Percentiles rank a stretch among this genome's conserved stretches.
phyloP scores from a whole-genome alignment of 2,329 filamentous ascomycete species.

The Cercospora citrullina region DNA sequence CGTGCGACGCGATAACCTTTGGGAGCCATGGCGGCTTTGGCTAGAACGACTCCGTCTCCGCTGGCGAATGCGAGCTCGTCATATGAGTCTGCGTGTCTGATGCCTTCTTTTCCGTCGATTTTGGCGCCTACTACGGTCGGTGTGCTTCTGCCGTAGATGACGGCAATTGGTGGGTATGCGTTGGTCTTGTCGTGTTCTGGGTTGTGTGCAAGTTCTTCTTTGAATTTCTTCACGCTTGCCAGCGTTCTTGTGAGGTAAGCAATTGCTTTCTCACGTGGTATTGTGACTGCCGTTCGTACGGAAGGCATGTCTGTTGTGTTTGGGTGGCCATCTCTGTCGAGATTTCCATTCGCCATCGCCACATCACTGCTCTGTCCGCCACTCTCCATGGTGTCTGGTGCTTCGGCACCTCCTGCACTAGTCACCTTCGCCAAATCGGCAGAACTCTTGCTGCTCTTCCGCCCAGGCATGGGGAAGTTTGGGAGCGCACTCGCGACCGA shows the following conservation, averaged over 20 bases:
- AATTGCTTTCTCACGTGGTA: conserved; percentile 56
- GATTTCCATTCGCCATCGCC: conserved; percentile 46
- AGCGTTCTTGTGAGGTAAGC: conserved; percentile 76
- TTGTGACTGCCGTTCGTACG: conserved; percentile 49
- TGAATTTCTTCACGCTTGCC: conserved; percentile 70
- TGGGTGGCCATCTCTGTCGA: conserved; percentile 22
- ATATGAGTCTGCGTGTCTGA: conserved; percentile 74
- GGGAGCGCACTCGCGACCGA: conserved; percentile 51
- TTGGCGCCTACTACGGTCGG: conserved; percentile 82
- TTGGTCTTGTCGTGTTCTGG: conserved; percentile 64
- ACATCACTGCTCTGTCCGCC: conserved; percentile 34
- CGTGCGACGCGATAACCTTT: conserved; percentile 72
- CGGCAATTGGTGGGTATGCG: conserved; percentile 74
- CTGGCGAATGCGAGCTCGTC: conserved; percentile 83
- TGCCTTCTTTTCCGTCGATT: conserved; percentile 70
- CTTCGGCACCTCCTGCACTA: conserved; percentile 31
- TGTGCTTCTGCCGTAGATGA: conserved; percentile 83
- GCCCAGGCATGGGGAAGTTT: conserved; percentile 29
- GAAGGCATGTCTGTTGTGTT: conserved; percentile 24
- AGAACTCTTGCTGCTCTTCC: conserved; percentile 31
- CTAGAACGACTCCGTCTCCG: conserved; percentile 86
- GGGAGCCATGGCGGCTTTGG: conserved; percentile 81
- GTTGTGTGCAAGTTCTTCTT: conserved; percentile 67
- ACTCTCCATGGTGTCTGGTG: conserved; percentile 26
- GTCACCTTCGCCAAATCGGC: conserved; percentile 21